These are phyloP conservation scores for Raphanus raphanistrum DNA, from an alignment of 345 rosid genomes.

Conservation along the genomic window DNA sequence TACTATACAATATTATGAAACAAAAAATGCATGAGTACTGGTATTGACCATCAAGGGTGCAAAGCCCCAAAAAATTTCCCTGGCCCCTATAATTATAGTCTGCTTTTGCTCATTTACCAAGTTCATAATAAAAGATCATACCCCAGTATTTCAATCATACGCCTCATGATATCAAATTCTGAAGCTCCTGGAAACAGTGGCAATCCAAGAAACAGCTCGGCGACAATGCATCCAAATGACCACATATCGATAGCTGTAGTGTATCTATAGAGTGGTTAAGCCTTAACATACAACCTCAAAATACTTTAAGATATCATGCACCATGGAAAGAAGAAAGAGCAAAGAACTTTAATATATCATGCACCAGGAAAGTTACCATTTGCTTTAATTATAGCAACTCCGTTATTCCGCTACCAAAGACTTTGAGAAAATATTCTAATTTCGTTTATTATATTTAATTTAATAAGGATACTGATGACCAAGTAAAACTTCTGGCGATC, in stretches of 20 bases:
- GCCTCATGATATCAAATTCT: constrained; percentile 88
- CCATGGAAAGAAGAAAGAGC: neutral
- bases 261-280: constrained; percentile 73
- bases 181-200: constrained; percentile 99
- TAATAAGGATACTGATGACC: constrained; percentile 94
- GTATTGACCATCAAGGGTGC: neutral
- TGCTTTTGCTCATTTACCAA: constrained; percentile 3
- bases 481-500: constrained; percentile 98
- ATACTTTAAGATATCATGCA: neutral
- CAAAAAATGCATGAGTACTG: neutral
- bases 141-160: constrained; percentile 95
- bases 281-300: constrained; percentile 24
- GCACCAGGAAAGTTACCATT: neutral
- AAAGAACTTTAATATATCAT: constrained; percentile 9
- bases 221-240: constrained; percentile 99
- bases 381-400: constrained; percentile 1
- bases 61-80: constrained; percentile 36
- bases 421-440: neutral
- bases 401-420: neutral
- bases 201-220: constrained; percentile 93
- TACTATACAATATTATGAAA: neutral
- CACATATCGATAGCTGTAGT: constrained; percentile 93
- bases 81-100: constrained; percentile 52
- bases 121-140: constrained; percentile 40
- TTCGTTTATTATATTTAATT: neutral